A percentile compares a stretch with the other conserved stretches of the same genome.
Conservation (phyloP, 2,329 filamentous ascomycete genomes). For the Aspergillus viridinutans region DNA sequence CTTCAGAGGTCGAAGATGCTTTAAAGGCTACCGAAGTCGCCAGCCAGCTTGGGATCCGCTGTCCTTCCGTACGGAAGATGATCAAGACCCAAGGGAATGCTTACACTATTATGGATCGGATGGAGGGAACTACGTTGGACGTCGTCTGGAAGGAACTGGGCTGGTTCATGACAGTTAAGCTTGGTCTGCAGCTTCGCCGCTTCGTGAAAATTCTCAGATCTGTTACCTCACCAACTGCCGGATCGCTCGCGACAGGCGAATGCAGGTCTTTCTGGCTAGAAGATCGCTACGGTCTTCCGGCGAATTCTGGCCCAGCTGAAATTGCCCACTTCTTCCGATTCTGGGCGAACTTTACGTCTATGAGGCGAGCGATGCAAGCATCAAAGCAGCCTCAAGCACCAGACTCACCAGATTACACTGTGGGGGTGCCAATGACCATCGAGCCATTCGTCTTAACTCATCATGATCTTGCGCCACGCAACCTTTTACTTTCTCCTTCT, state of each 20-base stretch:
- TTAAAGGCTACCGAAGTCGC: slow-evolving; percentile 14
- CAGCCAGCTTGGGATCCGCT: slow-evolving; percentile 15
- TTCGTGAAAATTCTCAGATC: slow-evolving; percentile 14
- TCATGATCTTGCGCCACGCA: slow-evolving; percentile 18
- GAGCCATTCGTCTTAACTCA: slow-evolving; percentile 15
- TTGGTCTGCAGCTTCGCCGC: slow-evolving; percentile 18
- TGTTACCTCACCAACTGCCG: slow-evolving; percentile 17
- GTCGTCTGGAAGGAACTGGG: slow-evolving; percentile 14
- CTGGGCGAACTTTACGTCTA: slow-evolving; percentile 17
- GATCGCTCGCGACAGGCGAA: slow-evolving; percentile 13
- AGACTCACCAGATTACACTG: not conserved
- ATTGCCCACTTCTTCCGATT: slow-evolving; percentile 15
- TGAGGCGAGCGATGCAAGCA: slow-evolving; percentile 10
- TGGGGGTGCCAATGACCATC: not conserved
- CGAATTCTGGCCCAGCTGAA: slow-evolving; percentile 3
- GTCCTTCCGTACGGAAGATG: slow-evolving; percentile 12
- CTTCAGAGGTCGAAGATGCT: slow-evolving; percentile 11
- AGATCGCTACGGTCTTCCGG: slow-evolving; percentile 17
- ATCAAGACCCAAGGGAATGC: slow-evolving; percentile 7
- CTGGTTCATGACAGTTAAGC: slow-evolving; percentile 15
- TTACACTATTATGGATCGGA: slow-evolving; percentile 17
- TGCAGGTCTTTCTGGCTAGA: slow-evolving; percentile 19
- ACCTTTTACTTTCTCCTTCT: slow-evolving; percentile 13
- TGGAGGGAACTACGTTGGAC: slow-evolving; percentile 17
- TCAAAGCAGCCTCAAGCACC: slow-evolving; percentile 2